Percentiles rank a stretch among this genome's conserved stretches.
phyloP scores from a whole-genome alignment of 176 grass and related monocot species.

The Oryza glumipatula region DNA sequence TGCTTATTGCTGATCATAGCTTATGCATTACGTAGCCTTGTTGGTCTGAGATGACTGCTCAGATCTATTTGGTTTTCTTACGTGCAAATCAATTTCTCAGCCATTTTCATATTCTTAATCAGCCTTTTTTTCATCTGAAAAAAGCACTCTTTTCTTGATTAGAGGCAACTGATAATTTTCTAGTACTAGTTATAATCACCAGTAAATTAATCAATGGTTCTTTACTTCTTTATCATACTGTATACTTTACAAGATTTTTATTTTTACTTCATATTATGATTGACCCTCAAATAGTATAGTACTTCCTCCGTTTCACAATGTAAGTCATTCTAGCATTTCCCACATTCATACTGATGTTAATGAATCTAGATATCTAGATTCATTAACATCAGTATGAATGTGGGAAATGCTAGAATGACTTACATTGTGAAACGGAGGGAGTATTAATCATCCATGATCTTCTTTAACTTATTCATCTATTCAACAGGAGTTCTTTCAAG shows the following conservation, averaged over 20 bases:
- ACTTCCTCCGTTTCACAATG: too few species aligned
- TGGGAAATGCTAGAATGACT: too few species aligned
- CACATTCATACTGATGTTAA: too few species aligned
- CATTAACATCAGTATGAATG: too few species aligned
- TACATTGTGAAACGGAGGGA: too few species aligned
- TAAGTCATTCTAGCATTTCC: too few species aligned
- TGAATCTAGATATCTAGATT: too few species aligned
- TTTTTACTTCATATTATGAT: slow-evolving; percentile 7
- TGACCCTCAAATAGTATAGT: slow-evolving; percentile 5
- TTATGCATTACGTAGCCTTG: slow-evolving; percentile 7
- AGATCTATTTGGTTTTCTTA: slow-evolving; percentile 2
- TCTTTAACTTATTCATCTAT: slow-evolving; percentile 39
- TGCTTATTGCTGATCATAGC: slow-evolving; percentile 1
- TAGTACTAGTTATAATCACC: background rate
- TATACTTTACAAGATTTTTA: slow-evolving; percentile 8
- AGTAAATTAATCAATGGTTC: background rate
- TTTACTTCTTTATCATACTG: background rate
- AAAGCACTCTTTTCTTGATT: slow-evolving; percentile 13
- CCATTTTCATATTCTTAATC: background rate
- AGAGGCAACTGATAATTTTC: background rate
- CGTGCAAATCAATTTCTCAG: background rate
- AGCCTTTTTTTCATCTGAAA: background rate
- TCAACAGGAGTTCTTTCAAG: slow-evolving; percentile 72
- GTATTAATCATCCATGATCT: background rate
- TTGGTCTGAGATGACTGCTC: slow-evolving; percentile 4